Base-by-base conservation (phyloP, 177 flowering plant genomes). In the Tripterygium wilfordii region DNA sequence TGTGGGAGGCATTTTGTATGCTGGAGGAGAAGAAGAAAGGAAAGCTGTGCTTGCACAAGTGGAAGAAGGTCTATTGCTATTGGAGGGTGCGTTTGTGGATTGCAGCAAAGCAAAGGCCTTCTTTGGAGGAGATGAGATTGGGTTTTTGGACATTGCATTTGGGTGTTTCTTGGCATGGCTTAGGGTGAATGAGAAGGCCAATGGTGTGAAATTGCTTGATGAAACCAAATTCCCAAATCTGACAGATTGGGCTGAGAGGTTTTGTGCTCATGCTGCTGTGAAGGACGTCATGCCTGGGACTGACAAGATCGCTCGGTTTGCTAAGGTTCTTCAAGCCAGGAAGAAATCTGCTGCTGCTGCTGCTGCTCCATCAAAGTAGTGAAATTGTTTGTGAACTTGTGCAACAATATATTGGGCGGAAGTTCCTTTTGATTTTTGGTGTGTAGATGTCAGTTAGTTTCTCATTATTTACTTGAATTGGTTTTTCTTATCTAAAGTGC, bases 101-200 rank as follows among this genome's bases (percentile, higher is more conserved):
- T 36, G 48, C 22, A 65, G 76, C 71, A 55, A 58, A 28, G 77
- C 72, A 24, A 71, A 69, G 60, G 16, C 42, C 3, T 74, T 64
- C 48, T 74, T 74, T 18, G 68, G 78, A 0, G 78, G 78, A 12
- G 72, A 67, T 10, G 16, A 29, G n/a, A 60, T 74, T 5, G 78
- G 78, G 48, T 64, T 25, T 48, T 28, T 70, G 6, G 78, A 74
- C 42, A 64, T 74, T 36, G 72, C 67, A 1, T 31, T 69, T 1
- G 76, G 80, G 4, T 12, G 55, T 64, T 53, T 32, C 42, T 21
- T 71, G 52, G 71, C 62, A 10, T 76, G 75, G 77, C 0, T 69
- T n/a, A 52, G 41, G 28, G 75, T 32, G 12, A 30, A 31, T 0
- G 75, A 69, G 67, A 59, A 44, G 19, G 17, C 55, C 37, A 42